Evolutionary conservation across 371 early-diverging fungal genomes (phyloP), one percentile per base, ranked within the genome.

Genomic region (Mucor saturninus): DNA sequence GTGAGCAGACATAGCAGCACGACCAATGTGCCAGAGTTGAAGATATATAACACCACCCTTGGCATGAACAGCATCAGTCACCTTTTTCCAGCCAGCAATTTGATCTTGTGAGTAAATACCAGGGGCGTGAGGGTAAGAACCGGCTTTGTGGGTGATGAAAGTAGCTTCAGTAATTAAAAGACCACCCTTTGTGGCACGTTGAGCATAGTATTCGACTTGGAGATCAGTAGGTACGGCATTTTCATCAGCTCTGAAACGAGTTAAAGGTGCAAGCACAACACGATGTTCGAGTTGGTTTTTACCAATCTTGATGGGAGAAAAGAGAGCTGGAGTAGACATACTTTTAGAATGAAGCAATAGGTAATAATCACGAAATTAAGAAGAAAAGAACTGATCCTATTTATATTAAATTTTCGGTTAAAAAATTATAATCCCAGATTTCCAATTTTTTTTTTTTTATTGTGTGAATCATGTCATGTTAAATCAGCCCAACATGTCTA

Each of bases 151-250:
- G 32, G 65, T 64, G 37, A 82, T 76, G 32, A 75, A 65, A 9
- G 83, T 77, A 31, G 80, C 88, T 66, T 87, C 90, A 40, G 80
- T 72, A 26, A 89, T 74, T 26, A 87, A 61, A 3, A 89, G 67
- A 30, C 87, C 87, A 53, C 86, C 86, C 10, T 61, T 46, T 4
- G 76, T 80, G 3, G 86, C 81, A 37, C 90, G 72, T 68, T 90
- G 88, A 4, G 49, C 59, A 53, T 88, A 90, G 69, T 88, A 86
- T 56, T 81, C 76, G 26, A 59, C 74, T 54, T 74, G 62, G 26
- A 84, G 59, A 58, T 70, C 73, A 9, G 75, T 79, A 5, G 86
- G 82, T 10, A 79, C 73, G 49, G 64, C 69, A 37, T 67, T 49
- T 35, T 68, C 64, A 2, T 63, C 57, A 50, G 73, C 68, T 48